Conservation (phyloP, 805 yeast genomes). For the Candida schatavii region DNA sequence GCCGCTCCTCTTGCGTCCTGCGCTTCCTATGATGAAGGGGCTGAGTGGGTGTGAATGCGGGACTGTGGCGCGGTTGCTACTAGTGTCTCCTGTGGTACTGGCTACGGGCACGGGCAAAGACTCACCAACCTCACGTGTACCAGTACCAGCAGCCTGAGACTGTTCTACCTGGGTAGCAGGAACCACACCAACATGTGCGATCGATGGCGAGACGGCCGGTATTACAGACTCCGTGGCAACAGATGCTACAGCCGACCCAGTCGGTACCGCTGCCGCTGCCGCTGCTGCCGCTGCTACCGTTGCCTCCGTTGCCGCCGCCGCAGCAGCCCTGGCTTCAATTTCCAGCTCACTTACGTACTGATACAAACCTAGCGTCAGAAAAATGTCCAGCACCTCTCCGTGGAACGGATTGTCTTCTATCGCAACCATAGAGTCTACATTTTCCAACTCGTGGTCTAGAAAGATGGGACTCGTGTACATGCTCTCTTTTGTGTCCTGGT, state of each 20-base stretch:
- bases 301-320: constrained; percentile 9
- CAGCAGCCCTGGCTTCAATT: not conserved
- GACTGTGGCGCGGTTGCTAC: too few species aligned
- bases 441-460: constrained; percentile 6
- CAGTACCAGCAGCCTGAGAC: not conserved
- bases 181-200: not conserved
- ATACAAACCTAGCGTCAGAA: constrained; percentile 9
- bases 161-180: not conserved
- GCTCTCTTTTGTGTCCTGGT: constrained; percentile 11
- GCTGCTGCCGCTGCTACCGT: constrained; percentile 11
- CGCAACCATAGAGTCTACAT: constrained; percentile 7
- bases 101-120: not conserved
- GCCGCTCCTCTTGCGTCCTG: not conserved
- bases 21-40: not conserved
- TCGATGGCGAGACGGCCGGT: not conserved
- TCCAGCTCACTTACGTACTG: not conserved
- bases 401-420: constrained; percentile 6
- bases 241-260: not conserved
- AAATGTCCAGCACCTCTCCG: constrained; percentile 11
- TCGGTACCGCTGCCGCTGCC: not conserved
- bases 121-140: not conserved
- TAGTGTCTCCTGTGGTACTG: not conserved
- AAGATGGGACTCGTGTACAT: constrained; percentile 3
- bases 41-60: too few species aligned
- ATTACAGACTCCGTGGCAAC: not conserved